Percentiles rank a stretch among this genome's conserved stretches.
Evolutionary conservation across 179 eudicot genomes (phyloP).

Genomic region (Silene coronaria): DNA sequence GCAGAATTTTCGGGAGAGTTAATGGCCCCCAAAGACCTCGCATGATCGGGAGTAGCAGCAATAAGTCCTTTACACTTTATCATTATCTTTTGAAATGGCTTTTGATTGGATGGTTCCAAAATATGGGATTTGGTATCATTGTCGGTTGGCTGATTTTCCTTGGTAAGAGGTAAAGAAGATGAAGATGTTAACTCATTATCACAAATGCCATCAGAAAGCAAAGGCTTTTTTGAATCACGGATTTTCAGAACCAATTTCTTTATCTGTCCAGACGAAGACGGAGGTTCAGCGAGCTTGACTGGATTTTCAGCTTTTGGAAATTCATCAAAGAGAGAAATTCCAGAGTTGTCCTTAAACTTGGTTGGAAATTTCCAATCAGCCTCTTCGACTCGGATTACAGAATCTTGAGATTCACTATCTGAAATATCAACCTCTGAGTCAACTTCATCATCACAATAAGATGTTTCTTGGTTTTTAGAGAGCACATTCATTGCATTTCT

Average conservation of each 20-base stretch:
- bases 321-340: slow-evolving; percentile 33
- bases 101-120: slow-evolving; percentile 29
- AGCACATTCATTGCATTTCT: slow-evolving; percentile 64
- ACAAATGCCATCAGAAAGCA: slow-evolving; percentile 21
- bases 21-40: slow-evolving; percentile 12
- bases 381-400: slow-evolving; percentile 44
- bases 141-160: slow-evolving; percentile 26
- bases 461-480: slow-evolving; percentile 53
- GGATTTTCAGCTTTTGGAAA: slow-evolving; percentile 31
- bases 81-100: slow-evolving; percentile 32
- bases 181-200: slow-evolving; percentile 31
- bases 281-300: slow-evolving; percentile 36
- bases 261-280: slow-evolving; percentile 34
- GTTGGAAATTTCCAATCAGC: slow-evolving; percentile 29
- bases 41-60: slow-evolving; percentile 27
- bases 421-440: slow-evolving; percentile 43
- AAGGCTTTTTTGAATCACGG: slow-evolving; percentile 47
- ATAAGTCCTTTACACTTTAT: slow-evolving; percentile 32
- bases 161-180: slow-evolving; percentile 33
- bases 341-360: slow-evolving; percentile 29
- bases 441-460: slow-evolving; percentile 45
- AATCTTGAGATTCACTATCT: slow-evolving; percentile 57
- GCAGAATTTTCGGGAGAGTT: slow-evolving; percentile 15
- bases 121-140: slow-evolving; percentile 29
- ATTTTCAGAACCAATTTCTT: slow-evolving; percentile 63